A percentile compares a stretch with the other conserved stretches of the same genome.
Conservation (phyloP, 371 early-diverging fungal species). For the Saksenaea oblongispora region DNA sequence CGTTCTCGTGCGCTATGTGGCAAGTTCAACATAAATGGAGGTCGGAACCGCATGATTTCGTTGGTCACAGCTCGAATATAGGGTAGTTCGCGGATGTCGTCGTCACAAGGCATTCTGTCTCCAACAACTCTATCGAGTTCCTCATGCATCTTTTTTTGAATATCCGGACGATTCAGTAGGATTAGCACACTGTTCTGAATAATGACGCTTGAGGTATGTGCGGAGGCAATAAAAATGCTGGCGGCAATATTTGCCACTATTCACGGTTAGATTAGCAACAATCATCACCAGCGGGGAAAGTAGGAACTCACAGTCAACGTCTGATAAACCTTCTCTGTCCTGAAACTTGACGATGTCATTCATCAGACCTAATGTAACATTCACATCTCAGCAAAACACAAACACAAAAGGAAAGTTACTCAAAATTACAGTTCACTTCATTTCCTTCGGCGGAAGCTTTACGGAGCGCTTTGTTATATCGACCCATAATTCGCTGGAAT, state of each 20-base stretch:
- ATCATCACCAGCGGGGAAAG: too few relatives aligned
- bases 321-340: background rate
- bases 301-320: background rate
- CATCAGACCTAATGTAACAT: background rate
- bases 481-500: background rate
- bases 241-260: slow-evolving; percentile 2
- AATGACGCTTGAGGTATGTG: background rate
- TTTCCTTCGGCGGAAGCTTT: background rate
- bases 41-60: slow-evolving; percentile 1
- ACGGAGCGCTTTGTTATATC: background rate
- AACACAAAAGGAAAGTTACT: background rate
- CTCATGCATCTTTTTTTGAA: background rate
- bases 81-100: background rate
- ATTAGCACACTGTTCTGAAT: background rate
- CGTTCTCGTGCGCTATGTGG: slow-evolving; percentile 6
- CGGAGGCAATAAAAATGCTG: background rate
- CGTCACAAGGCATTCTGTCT: background rate
- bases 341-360: background rate
- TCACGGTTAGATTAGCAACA: background rate
- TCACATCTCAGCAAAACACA: background rate
- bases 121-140: slow-evolving; percentile 7
- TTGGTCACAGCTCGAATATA: background rate
- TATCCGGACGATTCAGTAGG: background rate
- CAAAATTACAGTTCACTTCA: background rate
- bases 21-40: slow-evolving; percentile 1